These are phyloP conservation scores for Microdochium trichocladiopsis DNA, from an alignment of 2,329 filamentous ascomycete species.

Conservation along the genomic window DNA sequence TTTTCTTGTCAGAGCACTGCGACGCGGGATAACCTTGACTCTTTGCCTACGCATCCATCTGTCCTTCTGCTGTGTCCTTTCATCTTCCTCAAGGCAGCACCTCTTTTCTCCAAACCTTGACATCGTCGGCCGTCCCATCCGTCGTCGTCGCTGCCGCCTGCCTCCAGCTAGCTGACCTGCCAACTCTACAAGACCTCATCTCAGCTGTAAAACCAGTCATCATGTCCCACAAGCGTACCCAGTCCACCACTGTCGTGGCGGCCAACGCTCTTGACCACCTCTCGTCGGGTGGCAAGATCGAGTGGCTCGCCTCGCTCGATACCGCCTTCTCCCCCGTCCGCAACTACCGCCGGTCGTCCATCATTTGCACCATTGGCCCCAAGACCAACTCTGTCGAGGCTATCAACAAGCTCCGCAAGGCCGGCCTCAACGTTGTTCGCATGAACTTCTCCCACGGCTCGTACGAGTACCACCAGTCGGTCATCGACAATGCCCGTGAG, in stretches of 20 bases:
- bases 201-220: neutral
- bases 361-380: constrained; percentile 98
- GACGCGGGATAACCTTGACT: neutral
- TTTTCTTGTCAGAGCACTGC: neutral
- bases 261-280: constrained; percentile 79
- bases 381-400: constrained; percentile 98
- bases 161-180: neutral
- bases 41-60: neutral
- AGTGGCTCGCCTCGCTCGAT: constrained; percentile 67
- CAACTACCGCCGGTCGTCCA: constrained; percentile 93
- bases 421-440: constrained; percentile 94
- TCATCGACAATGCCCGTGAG: constrained; percentile 90
- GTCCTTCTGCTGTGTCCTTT: neutral
- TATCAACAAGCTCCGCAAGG: constrained; percentile 87
- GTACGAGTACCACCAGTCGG: constrained; percentile 96
- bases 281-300: constrained; percentile 63
- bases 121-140: neutral
- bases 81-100: neutral
- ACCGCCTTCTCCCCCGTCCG: constrained; percentile 80
- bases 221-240: constrained; percentile 9
- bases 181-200: neutral
- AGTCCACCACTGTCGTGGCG: constrained; percentile 32
- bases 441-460: constrained; percentile 99
- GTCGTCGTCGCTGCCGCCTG: neutral
- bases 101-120: neutral